Evolutionary conservation across 2,329 filamentous ascomycete species (phyloP), one percentile per base, ranked within the genome.

Genomic region (Coniochaeta sp.): DNA sequence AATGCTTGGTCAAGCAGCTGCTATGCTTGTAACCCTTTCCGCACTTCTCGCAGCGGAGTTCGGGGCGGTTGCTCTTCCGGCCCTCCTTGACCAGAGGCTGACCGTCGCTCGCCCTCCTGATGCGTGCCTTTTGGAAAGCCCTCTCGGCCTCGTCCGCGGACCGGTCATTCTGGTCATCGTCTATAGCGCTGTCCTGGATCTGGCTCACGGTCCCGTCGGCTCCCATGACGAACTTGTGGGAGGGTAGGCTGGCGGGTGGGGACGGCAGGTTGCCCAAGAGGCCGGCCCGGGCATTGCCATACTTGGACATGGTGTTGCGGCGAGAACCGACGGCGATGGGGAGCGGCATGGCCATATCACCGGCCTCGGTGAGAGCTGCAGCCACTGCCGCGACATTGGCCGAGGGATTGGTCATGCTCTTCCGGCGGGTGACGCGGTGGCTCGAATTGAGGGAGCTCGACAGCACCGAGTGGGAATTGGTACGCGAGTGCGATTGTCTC

Each of bases 21-120:
- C 91, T 95, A 81, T 99, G 94, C 85, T 99, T 99, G 83, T 99
- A 99, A 74, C 91, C 91, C 81, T 99, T 99, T 72, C 92, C 92
- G 78, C 94, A 99, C 73, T 91, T 92, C 68, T 96, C 90, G 77
- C 94, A 99, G 72, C 88, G 90, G 67, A 99, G 83, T 70, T 97
- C 92, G 65, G 85, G 83, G 65, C 85, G 82, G 73, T 83, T 87
- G 70, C 82, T 81, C 74, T 90, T 91, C 75, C 81, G 79, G 63
- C 92, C 88, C 61, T 87, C 85, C 71, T 94, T 95, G 63, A 79
- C 75, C 56, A 92, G 77, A 61, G 87, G 84, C 60, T 92, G 89
- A 56, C 91, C 91, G 67, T 97, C 92, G 68, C 91, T 96, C 55
- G 91, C 87, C 68, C 76, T 81, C 62, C 76, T 73, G 56, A 76